Conservation (phyloP, 306 rosid genomes). For the Pachyrhizus erosus region DNA sequence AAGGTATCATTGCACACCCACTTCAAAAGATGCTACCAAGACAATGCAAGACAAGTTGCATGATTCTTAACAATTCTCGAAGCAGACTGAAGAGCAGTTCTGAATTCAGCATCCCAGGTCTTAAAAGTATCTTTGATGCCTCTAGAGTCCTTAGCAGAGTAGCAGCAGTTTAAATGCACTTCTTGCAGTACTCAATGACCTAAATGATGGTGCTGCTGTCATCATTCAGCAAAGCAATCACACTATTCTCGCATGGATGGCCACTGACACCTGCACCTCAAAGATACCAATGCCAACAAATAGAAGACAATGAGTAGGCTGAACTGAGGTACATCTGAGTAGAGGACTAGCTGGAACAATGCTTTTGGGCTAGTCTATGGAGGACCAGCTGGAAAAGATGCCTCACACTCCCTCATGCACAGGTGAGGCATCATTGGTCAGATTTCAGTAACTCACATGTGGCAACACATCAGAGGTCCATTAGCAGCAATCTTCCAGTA, state of each 20-base stretch:
- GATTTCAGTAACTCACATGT: not conserved
- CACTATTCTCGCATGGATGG: not conserved
- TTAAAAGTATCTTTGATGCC: not conserved
- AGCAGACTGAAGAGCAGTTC: slow-evolving; percentile 57
- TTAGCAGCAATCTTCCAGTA: slow-evolving; percentile 1
- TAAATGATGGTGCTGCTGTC: not conserved
- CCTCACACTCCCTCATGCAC: not conserved
- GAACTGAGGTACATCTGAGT: not conserved
- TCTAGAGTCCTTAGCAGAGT: not conserved
- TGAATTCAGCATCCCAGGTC: not conserved
- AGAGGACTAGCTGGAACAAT: not conserved
- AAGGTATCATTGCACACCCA: slow-evolving; percentile 42
- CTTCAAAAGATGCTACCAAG: slow-evolving; percentile 42
- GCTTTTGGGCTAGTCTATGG: not conserved
- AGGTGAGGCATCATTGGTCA: not conserved
- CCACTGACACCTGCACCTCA: not conserved
- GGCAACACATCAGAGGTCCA: not conserved
- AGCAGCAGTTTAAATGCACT: not conserved
- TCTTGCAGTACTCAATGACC: slow-evolving; percentile 24
- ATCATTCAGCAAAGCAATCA: slow-evolving; percentile 13
- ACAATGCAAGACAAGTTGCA: slow-evolving; percentile 53
- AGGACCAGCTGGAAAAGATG: not conserved
- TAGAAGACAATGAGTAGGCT: not conserved
- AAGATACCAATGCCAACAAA: not conserved
- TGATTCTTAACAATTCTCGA: slow-evolving; percentile 52